phyloP scores from a whole-genome alignment of 2,329 filamentous ascomycete genomes.

The Alternaria novae-zelandiae region DNA sequence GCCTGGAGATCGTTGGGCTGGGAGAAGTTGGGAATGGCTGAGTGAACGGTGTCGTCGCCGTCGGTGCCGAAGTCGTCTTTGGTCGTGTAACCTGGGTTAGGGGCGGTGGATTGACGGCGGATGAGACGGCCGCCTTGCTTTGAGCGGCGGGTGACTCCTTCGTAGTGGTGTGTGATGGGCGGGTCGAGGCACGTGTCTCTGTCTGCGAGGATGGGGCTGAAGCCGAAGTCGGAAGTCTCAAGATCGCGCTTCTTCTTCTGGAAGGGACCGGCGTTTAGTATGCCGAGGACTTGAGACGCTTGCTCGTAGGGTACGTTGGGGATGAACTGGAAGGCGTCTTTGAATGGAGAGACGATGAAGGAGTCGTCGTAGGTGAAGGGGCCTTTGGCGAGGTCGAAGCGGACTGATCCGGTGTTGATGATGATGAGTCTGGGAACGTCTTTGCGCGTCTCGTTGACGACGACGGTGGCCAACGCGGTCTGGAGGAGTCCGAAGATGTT shows the following conservation, averaged over 20 bases:
- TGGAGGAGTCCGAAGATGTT: conserved; percentile 64
- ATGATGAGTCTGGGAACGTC: conserved; percentile 63
- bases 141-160: conserved; percentile 30
- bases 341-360: conserved; percentile 65
- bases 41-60: conserved; percentile 64
- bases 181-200: conserved; percentile 60
- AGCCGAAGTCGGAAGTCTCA: conserved; percentile 41
- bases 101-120: conserved; percentile 55
- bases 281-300: conserved; percentile 50
- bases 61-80: conserved; percentile 63
- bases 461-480: conserved; percentile 58
- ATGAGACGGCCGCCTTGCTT: conserved; percentile 51
- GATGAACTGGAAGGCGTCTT: conserved; percentile 61
- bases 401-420: conserved; percentile 66
- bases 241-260: conserved; percentile 45
- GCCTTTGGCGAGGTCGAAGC: conserved; percentile 68
- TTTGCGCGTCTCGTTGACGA: conserved; percentile 60
- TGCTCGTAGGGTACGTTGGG: conserved; percentile 58
- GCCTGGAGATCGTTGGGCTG: conserved; percentile 61
- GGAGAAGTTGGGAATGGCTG: conserved; percentile 54
- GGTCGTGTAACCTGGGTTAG: conserved; percentile 61
- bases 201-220: conserved; percentile 46
- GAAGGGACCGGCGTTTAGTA: conserved; percentile 55
- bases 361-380: conserved; percentile 64
- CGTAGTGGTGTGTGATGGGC: conserved; percentile 39